phyloP scores from a whole-genome alignment of 306 rosid species.

The apple (Malus domestica) region ASM211411v1 NC_041798.1:30607501-30608000 shows the following conservation, averaged over 20 bases:
- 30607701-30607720: neutral
- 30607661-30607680: conserved; percentile 1
- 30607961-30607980: neutral
- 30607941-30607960: conserved; percentile 23
- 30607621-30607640: neutral
- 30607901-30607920: conserved; percentile 1
- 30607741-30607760: conserved; percentile 9
- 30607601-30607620: no score
- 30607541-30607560: no score
- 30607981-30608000: neutral
- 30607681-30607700: neutral
- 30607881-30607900: neutral
- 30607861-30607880: neutral
- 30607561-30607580: no score
- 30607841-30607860: neutral
- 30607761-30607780: neutral
- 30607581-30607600: no score
- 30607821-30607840: conserved; percentile 2
- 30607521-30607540: no score
- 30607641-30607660: neutral
- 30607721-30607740: neutral
- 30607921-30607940: neutral
- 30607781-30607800: conserved; percentile 7
- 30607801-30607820: conserved; percentile 15
- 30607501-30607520: no score